A percentile compares a stretch with the other conserved stretches of the same genome.
phyloP scores from a whole-genome alignment of 176 grass and related monocot genomes.

The Echinochloa phyllopogon region DNA sequence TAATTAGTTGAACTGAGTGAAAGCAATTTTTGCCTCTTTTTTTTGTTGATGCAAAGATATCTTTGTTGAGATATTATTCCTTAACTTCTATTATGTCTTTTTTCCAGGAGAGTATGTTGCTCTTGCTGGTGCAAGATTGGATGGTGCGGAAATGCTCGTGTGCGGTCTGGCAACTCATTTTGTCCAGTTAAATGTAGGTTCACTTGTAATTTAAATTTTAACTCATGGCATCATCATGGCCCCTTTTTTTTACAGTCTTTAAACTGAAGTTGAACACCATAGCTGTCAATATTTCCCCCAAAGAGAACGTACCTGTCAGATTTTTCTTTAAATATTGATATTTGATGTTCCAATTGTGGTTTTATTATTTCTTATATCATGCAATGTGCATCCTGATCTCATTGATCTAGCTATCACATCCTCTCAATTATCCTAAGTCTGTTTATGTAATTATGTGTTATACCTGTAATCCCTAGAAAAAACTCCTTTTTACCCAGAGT shows the following conservation, averaged over 20 bases:
- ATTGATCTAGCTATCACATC: constrained; percentile 16
- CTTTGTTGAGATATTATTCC: constrained; percentile 20
- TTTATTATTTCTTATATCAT: constrained; percentile 5
- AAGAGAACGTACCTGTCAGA: neutral
- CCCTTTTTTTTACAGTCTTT: constrained; percentile 14
- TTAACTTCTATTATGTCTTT: constrained; percentile 43
- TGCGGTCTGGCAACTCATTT: constrained; percentile 97
- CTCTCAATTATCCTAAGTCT: constrained; percentile 31
- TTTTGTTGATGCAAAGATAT: constrained; percentile 22
- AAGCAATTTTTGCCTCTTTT: neutral
- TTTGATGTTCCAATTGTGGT: neutral
- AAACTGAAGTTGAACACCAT: neutral
- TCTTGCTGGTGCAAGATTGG: constrained; percentile 84
- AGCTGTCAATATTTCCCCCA: neutral
- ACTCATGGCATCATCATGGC: neutral
- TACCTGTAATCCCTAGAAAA: constrained; percentile 34
- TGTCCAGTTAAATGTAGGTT: constrained; percentile 76
- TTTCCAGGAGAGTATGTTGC: constrained; percentile 92
- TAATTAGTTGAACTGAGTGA: constrained; percentile 2
- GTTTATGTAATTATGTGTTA: constrained; percentile 22
- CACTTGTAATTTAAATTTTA: constrained; percentile 22
- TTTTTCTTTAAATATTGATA: constrained; percentile 14
- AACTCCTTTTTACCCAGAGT: constrained; percentile 53
- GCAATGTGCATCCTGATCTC: neutral
- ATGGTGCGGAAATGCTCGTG: constrained; percentile 88